Evolutionary conservation across 2,329 filamentous ascomycete genomes (phyloP).

Genomic region (Zymoseptoria ardabiliae): DNA sequence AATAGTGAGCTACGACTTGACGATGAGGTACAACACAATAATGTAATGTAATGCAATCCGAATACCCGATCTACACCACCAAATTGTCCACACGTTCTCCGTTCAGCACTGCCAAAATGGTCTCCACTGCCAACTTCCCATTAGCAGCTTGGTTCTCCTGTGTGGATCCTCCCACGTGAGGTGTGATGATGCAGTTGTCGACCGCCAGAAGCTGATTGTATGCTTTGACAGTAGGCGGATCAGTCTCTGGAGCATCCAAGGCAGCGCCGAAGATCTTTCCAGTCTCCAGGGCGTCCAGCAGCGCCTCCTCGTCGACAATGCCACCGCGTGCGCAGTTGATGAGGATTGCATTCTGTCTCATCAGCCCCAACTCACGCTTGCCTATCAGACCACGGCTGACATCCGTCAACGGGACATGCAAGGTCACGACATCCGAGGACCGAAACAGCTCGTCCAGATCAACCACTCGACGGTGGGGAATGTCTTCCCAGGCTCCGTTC

Average conservation of each 20-base stretch:
- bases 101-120: constrained; percentile 10
- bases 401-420: constrained; percentile 29
- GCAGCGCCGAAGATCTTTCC: constrained; percentile 28
- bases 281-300: constrained; percentile 21
- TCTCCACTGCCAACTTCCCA: constrained; percentile 32
- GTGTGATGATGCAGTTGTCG: constrained; percentile 33
- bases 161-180: constrained; percentile 43
- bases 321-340: constrained; percentile 31
- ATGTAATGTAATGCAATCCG: not conserved
- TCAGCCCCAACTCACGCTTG: constrained; percentile 19
- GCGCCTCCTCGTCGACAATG: constrained; percentile 28
- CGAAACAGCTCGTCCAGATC: constrained; percentile 28
- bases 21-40: not conserved
- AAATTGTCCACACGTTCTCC: constrained; percentile 12
- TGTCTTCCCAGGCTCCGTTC: constrained; percentile 19
- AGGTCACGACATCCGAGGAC: constrained; percentile 28
- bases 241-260: constrained; percentile 26
- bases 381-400: constrained; percentile 28
- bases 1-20: not conserved
- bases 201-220: constrained; percentile 21
- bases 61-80: constrained; percentile 3
- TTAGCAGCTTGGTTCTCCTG: constrained; percentile 32
- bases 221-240: constrained; percentile 25
- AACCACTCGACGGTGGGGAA: constrained; percentile 21
- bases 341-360: constrained; percentile 28